Base-by-base conservation (phyloP, 306 rosid species). In the Pyrus pyrifolia region DNA sequence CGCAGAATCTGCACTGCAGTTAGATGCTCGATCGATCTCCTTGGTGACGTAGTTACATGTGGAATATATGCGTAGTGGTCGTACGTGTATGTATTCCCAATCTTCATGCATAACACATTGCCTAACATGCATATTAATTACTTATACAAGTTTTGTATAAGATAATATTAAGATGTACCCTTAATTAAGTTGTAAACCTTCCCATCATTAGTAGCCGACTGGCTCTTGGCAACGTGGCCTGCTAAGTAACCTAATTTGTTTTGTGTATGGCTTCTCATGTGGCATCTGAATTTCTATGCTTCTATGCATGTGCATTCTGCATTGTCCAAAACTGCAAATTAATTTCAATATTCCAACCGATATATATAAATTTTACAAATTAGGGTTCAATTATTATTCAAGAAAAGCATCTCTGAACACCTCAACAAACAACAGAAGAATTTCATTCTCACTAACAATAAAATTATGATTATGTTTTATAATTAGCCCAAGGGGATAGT, bases 241-340 rank as follows among this genome's bases (percentile, higher is more conserved):
- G 68, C 77, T 9, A 25, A 31, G 30, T 31, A 7, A 17, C 49
- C 42, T 65, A 25, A 15, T 68, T 73, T 73, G 59, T 44, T 60
- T 60, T 57, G 8, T 21, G 42, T 21, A 35, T 61, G 30, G 44
- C 59, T 60, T 60, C 44, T 73, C 68, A 73, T 73, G 68, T 73
- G 76, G 11, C 38, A 22, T 73, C 57, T 63, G 49, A 65, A 33
- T 21, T 72, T 72, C 10, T 35, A n/a, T 4, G 23, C 44, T 10
- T 73, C 4, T 17, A 18, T 17, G 29, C 77, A 73, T 73, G 77
- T 60, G 77, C 59, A 2, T 61, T 44, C 15, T n/a, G 77, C 59
- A 2, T 61, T 44, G 22, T n/a, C 10, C 23, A 25, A 15, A 60
- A 23, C 4, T 19, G 23, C n/a, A 15, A 12, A 63, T 23, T n/a